A percentile compares a stretch with the other conserved stretches of the same genome.
phyloP scores from a whole-genome alignment of 106 monocot genomes.

The Phalaenopsis aphrodite region DNA sequence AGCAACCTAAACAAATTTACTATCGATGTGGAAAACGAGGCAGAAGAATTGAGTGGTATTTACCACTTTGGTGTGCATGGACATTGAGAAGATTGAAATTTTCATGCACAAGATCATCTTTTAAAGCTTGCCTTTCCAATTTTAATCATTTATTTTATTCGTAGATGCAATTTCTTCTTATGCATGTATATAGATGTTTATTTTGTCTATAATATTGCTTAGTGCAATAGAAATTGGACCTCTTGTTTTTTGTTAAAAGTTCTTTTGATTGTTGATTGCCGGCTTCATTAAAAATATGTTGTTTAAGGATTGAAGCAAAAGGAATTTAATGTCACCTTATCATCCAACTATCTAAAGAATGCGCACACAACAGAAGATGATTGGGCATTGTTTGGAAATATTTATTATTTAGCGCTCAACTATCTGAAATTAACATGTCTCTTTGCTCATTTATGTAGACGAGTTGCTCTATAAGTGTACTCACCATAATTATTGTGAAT shows the following conservation, averaged over 20 bases:
- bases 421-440: background rate
- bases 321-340: background rate
- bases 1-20: background rate
- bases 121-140: background rate
- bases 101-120: constrained; percentile 1
- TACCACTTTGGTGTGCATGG: background rate
- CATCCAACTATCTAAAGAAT: no score
- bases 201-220: background rate
- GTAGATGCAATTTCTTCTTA: background rate
- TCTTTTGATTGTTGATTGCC: background rate
- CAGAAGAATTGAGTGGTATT: background rate
- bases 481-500: background rate
- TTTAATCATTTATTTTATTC: background rate
- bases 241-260: background rate
- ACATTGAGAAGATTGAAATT: background rate
- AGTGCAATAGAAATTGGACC: background rate
- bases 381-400: background rate
- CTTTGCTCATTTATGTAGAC: background rate
- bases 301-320: background rate
- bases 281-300: background rate
- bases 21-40: background rate
- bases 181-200: background rate
- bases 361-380: background rate
- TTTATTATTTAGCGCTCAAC: background rate
- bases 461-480: background rate